Percentiles rank a stretch among this genome's conserved stretches.
Conservation (phyloP, 345 rosid genomes). For the rapeseed (Brassica napus) region DNA sequence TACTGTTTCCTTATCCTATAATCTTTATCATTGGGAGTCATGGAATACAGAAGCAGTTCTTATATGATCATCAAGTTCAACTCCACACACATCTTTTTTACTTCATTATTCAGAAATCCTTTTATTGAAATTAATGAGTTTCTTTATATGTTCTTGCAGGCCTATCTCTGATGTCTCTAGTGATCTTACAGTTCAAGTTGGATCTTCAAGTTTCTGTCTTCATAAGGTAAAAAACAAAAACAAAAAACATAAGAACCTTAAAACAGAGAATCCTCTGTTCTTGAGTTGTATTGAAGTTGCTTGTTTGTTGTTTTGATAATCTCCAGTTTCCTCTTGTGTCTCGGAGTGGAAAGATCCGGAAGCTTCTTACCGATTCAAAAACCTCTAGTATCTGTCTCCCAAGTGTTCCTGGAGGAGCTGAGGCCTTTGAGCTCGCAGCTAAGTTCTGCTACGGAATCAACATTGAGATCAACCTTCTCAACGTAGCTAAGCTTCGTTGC, state of each 20-base stretch:
- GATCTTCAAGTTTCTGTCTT: constrained; percentile 81
- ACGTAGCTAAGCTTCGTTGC: constrained; percentile 71
- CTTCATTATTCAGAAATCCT: constrained; percentile 9
- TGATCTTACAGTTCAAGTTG: constrained; percentile 82
- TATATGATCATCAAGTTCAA: constrained; percentile 48
- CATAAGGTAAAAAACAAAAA: constrained; percentile 69
- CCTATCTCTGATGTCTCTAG: constrained; percentile 96
- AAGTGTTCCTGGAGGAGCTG: constrained; percentile 77
- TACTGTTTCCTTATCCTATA: constrained; percentile 26
- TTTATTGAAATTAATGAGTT: constrained; percentile 1
- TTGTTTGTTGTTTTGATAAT: constrained; percentile 3
- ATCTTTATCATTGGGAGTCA: constrained; percentile 26
- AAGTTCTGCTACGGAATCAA: constrained; percentile 90
- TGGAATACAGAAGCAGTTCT: constrained; percentile 43
- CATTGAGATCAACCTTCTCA: constrained; percentile 65
- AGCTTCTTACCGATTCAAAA: constrained; percentile 64
- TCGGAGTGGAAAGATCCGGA: constrained; percentile 82
- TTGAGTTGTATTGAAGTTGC: background rate
- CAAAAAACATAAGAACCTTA: background rate
- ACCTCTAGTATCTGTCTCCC: constrained; percentile 57
- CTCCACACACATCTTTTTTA: constrained; percentile 16
- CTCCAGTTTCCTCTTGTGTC: constrained; percentile 92
- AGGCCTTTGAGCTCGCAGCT: constrained; percentile 91
- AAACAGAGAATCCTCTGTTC: constrained; percentile 23
- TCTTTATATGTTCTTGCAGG: constrained; percentile 55